Conservation (phyloP, 495 filamentous ascomycete genomes). For the Letharia columbiana region DNA sequence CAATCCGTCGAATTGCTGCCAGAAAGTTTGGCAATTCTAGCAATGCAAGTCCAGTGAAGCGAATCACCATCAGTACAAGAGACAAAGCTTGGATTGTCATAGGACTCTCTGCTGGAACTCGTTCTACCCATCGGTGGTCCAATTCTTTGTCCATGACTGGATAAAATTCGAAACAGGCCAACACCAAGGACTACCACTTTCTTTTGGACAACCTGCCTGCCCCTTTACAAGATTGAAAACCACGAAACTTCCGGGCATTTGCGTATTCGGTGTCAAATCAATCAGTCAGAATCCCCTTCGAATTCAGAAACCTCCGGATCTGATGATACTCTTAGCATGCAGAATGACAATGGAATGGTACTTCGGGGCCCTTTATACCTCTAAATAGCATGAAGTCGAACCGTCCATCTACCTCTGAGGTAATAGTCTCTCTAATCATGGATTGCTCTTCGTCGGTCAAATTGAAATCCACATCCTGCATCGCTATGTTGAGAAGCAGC, state of each 20-base stretch:
- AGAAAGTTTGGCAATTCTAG: neutral
- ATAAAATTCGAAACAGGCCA: neutral
- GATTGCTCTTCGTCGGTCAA: slow-evolving; percentile 32
- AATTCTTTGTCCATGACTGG: neutral
- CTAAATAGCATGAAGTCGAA: slow-evolving; percentile 35
- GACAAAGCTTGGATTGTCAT: neutral
- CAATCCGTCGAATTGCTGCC: neutral
- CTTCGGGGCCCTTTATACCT: slow-evolving; percentile 9
- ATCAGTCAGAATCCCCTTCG: slow-evolving; percentile 22
- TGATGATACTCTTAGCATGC: slow-evolving; percentile 3
- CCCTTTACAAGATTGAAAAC: too few species aligned
- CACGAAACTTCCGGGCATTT: neutral
- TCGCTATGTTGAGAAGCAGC: slow-evolving; percentile 35
- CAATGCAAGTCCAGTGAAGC: neutral
- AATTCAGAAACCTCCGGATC: slow-evolving; percentile 23
- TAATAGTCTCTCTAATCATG: slow-evolving; percentile 33
- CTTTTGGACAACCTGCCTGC: neutral
- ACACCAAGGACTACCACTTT: neutral
- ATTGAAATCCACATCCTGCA: slow-evolving; percentile 28
- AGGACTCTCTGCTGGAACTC: neutral
- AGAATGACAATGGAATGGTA: too few species aligned
- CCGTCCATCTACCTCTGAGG: slow-evolving; percentile 32
- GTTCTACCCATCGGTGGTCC: neutral
- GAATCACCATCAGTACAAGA: neutral
- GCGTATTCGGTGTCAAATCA: neutral